Percentiles rank a stretch among this genome's conserved stretches.
Evolutionary conservation across 306 rosid species (phyloP).

Genomic region (Fagus crenata): DNA sequence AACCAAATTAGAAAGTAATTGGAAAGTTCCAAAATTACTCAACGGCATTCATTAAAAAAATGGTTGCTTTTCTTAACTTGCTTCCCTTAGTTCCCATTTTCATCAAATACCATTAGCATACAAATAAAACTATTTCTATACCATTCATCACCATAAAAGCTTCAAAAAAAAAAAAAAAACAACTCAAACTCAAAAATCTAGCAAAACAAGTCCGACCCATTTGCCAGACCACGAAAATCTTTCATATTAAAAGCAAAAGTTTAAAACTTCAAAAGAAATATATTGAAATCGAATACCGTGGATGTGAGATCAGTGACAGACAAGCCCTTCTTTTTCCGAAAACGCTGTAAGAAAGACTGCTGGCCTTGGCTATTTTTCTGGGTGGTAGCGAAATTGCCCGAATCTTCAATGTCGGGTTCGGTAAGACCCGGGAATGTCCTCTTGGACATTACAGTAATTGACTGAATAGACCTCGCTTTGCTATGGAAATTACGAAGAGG

Average conservation of each 20-base stretch:
- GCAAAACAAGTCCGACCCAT: neutral
- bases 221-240: neutral
- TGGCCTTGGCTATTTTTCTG: slow-evolving; percentile 41
- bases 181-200: neutral
- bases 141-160: neutral
- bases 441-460: slow-evolving; percentile 52
- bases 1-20: too few relatives aligned
- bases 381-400: slow-evolving; percentile 19
- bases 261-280: neutral
- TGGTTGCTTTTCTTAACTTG: neutral
- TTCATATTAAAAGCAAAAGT: neutral
- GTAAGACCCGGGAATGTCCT: slow-evolving; percentile 35
- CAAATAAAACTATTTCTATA: neutral
- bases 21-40: neutral
- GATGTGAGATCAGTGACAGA: slow-evolving; percentile 69
- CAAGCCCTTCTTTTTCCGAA: slow-evolving; percentile 53
- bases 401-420: slow-evolving; percentile 60
- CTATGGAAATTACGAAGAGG: slow-evolving; percentile 15
- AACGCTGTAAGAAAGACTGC: slow-evolving; percentile 49
- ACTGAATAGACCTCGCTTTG: slow-evolving; percentile 42
- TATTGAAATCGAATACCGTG: slow-evolving; percentile 42
- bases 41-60: neutral
- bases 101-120: neutral
- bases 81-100: neutral
- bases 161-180: neutral